These are phyloP conservation scores for Melocanna baccifera DNA, from an alignment of 176 grass and related monocot genomes.

Conservation along the genomic window DNA sequence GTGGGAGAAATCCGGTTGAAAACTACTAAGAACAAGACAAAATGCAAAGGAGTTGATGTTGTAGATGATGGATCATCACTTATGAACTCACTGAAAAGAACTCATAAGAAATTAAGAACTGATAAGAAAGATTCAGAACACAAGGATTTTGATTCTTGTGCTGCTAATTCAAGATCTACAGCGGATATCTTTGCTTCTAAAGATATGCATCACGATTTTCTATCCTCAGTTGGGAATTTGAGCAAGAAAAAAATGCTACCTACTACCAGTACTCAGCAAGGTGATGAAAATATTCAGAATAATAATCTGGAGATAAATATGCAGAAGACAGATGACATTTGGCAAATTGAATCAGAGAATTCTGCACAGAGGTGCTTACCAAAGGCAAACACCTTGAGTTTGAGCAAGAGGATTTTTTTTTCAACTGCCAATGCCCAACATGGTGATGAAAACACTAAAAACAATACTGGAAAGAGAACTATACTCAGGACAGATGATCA, in stretches of 20 bases:
- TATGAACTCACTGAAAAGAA: constrained; percentile 58
- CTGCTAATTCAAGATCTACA: constrained; percentile 30
- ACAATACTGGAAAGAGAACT: neutral
- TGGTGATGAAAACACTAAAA: neutral
- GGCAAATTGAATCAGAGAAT: neutral
- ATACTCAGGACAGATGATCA: constrained; percentile 17
- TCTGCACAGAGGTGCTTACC: constrained; percentile 18
- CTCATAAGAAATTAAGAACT: constrained; percentile 46
- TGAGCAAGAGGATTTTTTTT: constrained; percentile 20
- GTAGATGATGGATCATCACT: constrained; percentile 62
- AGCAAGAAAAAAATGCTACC: constrained; percentile 33
- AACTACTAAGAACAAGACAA: constrained; percentile 30
- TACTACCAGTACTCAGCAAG: constrained; percentile 13
- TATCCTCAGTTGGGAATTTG: constrained; percentile 14
- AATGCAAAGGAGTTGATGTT: constrained; percentile 33
- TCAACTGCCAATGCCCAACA: neutral
- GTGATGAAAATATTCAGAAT: constrained; percentile 5
- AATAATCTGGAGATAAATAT: constrained; percentile 18
- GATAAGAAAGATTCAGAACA: constrained; percentile 30
- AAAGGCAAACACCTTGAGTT: constrained; percentile 27
- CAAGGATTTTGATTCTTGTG: constrained; percentile 39
- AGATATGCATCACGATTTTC: neutral
- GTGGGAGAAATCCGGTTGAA: constrained; percentile 5
- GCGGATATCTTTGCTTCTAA: constrained; percentile 17
- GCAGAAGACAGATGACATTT: constrained; percentile 10